Evolutionary conservation across 176 grass and related monocot species (phyloP).

Genomic region (Phoenix dactylifera): DNA sequence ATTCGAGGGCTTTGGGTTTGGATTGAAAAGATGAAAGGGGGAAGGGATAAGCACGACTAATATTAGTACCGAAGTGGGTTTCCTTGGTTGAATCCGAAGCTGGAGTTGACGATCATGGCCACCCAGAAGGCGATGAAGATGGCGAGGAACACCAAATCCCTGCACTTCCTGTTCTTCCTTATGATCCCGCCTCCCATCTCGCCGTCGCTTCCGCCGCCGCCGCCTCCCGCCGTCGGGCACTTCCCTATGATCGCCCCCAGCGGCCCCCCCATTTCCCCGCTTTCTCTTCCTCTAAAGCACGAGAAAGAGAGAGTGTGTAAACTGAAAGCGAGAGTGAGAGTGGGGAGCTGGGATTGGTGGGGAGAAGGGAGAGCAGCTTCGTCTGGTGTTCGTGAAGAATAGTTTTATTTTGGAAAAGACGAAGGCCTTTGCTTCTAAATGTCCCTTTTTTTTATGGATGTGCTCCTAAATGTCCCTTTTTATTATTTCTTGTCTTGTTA

Average conservation of each 20-base stretch:
- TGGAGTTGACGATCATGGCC: conserved; percentile 99
- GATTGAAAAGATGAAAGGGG: neutral
- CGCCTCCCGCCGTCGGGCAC: conserved; percentile 40
- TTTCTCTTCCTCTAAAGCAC: neutral
- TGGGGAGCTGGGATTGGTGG: neutral
- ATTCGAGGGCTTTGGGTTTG: neutral
- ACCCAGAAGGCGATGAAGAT: conserved; percentile 91
- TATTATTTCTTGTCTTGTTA: too few species aligned
- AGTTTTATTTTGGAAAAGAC: too few species aligned
- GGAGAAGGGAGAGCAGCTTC: too few species aligned
- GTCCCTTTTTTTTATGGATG: too few species aligned
- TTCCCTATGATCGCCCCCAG: conserved; percentile 93
- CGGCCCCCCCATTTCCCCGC: conserved; percentile 58
- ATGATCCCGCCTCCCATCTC: conserved; percentile 57
- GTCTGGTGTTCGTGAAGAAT: too few species aligned
- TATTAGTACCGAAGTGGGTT: conserved; percentile 68
- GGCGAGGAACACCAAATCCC: conserved; percentile 77
- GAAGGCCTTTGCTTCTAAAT: too few species aligned
- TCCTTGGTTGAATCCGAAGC: conserved; percentile 99
- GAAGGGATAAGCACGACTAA: neutral
- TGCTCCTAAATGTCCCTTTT: too few species aligned
- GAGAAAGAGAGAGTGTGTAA: neutral
- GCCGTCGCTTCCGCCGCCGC: neutral
- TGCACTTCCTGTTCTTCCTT: conserved; percentile 65
- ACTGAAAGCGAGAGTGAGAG: neutral